Evolutionary conservation across 1,284 basidiomycete species (phyloP), one percentile per base, ranked within the genome.

Genomic region (Ustilago bromivora): DNA sequence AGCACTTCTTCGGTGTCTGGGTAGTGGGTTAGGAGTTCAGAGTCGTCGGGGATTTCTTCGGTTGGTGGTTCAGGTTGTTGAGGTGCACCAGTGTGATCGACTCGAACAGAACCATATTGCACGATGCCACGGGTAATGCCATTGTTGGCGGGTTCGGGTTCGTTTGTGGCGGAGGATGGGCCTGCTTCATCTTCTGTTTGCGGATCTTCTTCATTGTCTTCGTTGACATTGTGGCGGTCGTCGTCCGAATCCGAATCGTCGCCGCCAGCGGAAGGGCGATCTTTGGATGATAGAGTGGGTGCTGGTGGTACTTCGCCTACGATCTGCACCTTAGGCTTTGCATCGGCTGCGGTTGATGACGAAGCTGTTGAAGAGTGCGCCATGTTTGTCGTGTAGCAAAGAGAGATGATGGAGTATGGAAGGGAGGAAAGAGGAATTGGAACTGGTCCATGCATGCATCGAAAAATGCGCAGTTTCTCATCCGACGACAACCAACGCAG

Each of bases 1-100:
- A 99, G 89, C 47, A 81, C 68, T 32, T 78, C 68, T 61, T 82
- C 81, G 23, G 76, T 68, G 43, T 83, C 82, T 2, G 68, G 63
- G 34, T 74, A 80, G 35, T 72, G 66, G 15, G 53, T 17, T 57
- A 84, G 75, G 36, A 84, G 68, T 63, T 82, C 81, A 2, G 65
- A 61, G 51, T 79, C 76, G 57, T 77, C 78, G 7, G 76, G 76
- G 13, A 78, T 78, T 28, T 78, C 71, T 2, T 70, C 71, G 0
- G 49, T 31, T 0, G 61, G 28, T n/a, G 63, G 57, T 35, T 56
- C 38, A 9, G 35, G 28, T 10, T 38, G 43, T 5, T 49, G 38
- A n/a, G 55, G 32, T 15, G 55, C 58, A 10, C 60, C 67, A 51
- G 57, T 65, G 53, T 74, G 46, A n/a, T 70, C 65, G 12, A 71